Percentiles rank a stretch among this genome's conserved stretches.
phyloP scores from a whole-genome alignment of 306 rosid species.

The Arachis hypogaea region DNA sequence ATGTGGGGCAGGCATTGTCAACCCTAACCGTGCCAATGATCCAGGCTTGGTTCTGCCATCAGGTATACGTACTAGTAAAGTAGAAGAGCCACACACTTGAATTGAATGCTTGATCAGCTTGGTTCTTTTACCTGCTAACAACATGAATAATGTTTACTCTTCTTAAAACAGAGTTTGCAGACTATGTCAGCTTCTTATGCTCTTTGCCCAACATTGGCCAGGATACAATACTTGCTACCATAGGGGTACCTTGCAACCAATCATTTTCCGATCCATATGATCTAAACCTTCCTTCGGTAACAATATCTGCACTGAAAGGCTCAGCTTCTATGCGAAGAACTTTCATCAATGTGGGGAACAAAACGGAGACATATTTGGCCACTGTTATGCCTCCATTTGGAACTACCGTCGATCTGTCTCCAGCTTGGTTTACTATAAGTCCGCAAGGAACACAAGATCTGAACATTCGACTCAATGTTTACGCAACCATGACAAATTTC shows the following conservation, averaged over 20 bases:
- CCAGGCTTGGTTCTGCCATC: constrained; percentile 76
- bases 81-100: not conserved
- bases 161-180: constrained; percentile 58
- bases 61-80: constrained; percentile 45
- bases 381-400: constrained; percentile 78
- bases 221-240: constrained; percentile 40
- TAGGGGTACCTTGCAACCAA: constrained; percentile 61
- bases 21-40: constrained; percentile 60
- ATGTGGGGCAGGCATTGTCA: constrained; percentile 74
- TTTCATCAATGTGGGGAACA: constrained; percentile 63
- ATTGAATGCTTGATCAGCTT: constrained; percentile 6
- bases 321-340: constrained; percentile 51
- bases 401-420: constrained; percentile 53
- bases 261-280: constrained; percentile 62
- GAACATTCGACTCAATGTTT: constrained; percentile 59
- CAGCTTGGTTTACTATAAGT: constrained; percentile 64
- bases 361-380: constrained; percentile 66
- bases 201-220: constrained; percentile 65
- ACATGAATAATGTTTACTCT: not conserved
- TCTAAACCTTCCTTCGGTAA: constrained; percentile 85
- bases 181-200: constrained; percentile 78
- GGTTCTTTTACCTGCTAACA: constrained; percentile 11
- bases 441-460: constrained; percentile 66
- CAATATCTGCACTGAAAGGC: constrained; percentile 63
- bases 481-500: constrained; percentile 50